Evolutionary conservation across 2,329 filamentous ascomycete genomes (phyloP), one percentile per base, ranked within the genome.

Genomic region (Alternaria arbusti): DNA sequence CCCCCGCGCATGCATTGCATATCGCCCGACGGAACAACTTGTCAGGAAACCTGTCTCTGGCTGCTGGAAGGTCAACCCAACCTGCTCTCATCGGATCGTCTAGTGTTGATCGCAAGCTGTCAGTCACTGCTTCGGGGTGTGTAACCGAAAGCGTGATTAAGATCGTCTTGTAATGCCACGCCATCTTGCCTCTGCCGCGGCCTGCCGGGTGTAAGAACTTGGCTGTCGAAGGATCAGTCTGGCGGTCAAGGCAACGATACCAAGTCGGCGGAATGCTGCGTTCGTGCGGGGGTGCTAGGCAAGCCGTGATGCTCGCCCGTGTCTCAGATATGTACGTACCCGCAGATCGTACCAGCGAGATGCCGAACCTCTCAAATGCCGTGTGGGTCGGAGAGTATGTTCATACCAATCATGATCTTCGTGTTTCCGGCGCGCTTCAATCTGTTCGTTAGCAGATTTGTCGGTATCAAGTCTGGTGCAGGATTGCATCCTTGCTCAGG

Each of bases 301-400:
- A 59, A 25, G 50, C 32, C 15, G 12, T 57, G 43, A n/a, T 52
- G 17, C 50, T 30, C 20, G 13, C 17, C 47, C 54, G 45, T 57
- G 50, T 64, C 44, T 56, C 28, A 46, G 57, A 9, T 15, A 40
- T 54, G 44, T n/a, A 46, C 30, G 44, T 49, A 56, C 52, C 54
- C 56, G 60, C 47, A 10, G 15, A 26, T 59, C 47, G 47, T 51
- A 36, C 60, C 49, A 47, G 44, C 55, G 17, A 45, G 15, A 30
- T n/a, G 7, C 28, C 23, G 15, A 25, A 15, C 15, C 26, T 32
- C 11, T 17, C 20, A 13, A 25, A 45, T 59, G 25, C 49, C 12
- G 49, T 32, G 17, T 15, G 6, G 20, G 28, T 13, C 13, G 25
- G 12, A 25, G 40, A 8, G 2, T 25, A 32, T 13, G 4, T 36